Evolutionary conservation across 106 monocot species (phyloP), one percentile per base, ranked within the genome.

Genomic region (Allium sativum): DNA sequence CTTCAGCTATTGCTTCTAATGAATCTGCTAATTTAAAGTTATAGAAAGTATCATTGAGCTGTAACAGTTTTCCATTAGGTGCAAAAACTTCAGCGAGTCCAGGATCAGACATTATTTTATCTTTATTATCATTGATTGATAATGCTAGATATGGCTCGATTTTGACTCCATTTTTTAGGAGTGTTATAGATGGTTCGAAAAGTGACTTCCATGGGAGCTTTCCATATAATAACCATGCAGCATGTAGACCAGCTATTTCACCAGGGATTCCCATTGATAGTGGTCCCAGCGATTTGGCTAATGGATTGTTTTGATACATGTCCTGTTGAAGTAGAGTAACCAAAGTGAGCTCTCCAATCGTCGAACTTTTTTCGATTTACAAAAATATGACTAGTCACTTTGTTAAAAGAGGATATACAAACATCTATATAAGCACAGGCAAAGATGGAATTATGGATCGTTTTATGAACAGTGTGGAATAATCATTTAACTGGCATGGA

Each of bases 191-290:
- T 48, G 98, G 98, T 12, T 59, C 59, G 64, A 98, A 67, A 61
- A 98, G 88, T 67, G 53, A 16, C 40, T 75, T 79, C 98, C 98
- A 98, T 0, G 82, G 77, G 3, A 98, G 91, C 21, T 68, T 61
- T 3, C 98, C 81, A 44, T 79, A 74, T 61, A 70, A 79, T 11
- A 67, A 70, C 86, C 81, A 79, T 18, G 79, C 82, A 20, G 70
- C 73, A 60, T 86, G 75, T 47, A 86, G 75, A 11, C 82, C 86
- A 1, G 79, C 78, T 9, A 86, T 42, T 70, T 86, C 81, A 8
- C 86, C 86, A 1, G 81, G 86, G 50, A 86, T 76, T 19, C 76
- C 92, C 72, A 78, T 74, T 8, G 98, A 78, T 7, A 98, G 82
- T 6, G 84, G 69, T 31, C 98, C 98, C 44, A 42, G 52, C 0